Percentiles rank a stretch among this genome's conserved stretches.
phyloP scores from a whole-genome alignment of 805 yeast species.

The Yamadazyma laniorum region DNA sequence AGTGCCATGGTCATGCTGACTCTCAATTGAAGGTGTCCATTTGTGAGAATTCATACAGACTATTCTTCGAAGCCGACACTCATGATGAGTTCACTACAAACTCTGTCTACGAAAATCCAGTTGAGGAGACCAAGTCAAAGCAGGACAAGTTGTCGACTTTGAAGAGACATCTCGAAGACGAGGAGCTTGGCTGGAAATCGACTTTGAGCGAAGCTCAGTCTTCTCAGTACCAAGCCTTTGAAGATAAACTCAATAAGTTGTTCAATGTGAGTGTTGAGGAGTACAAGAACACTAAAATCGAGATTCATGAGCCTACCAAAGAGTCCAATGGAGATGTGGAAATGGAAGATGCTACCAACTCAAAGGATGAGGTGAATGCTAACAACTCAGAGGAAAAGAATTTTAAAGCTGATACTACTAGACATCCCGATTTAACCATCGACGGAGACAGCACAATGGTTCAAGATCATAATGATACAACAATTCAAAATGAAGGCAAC shows the following conservation, averaged over 20 bases:
- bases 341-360: slow-evolving; percentile 13
- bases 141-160: slow-evolving; percentile 34
- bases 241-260: slow-evolving; percentile 31
- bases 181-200: slow-evolving; percentile 53
- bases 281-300: slow-evolving; percentile 17
- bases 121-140: slow-evolving; percentile 22
- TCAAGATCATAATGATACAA: slow-evolving; percentile 48
- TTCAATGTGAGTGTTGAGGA: slow-evolving; percentile 41
- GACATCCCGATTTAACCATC: slow-evolving; percentile 11
- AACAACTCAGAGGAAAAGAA: background rate
- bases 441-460: slow-evolving; percentile 52
- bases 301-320: slow-evolving; percentile 10
- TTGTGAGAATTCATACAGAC: slow-evolving; percentile 71
- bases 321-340: slow-evolving; percentile 13
- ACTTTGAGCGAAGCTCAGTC: slow-evolving; percentile 41
- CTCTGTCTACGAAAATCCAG: slow-evolving; percentile 44
- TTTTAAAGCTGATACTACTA: slow-evolving; percentile 1
- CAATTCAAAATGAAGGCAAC: slow-evolving; percentile 45
- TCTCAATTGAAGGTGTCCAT: slow-evolving; percentile 77
- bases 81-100: slow-evolving; percentile 75
- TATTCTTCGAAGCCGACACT: slow-evolving; percentile 77
- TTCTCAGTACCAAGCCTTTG: slow-evolving; percentile 19
- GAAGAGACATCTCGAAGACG: slow-evolving; percentile 46
- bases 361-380: slow-evolving; percentile 16
- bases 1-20: slow-evolving; percentile 59